A percentile compares a stretch with the other conserved stretches of the same genome.
These are phyloP conservation scores for Raffaelea ambrosiae DNA, from an alignment of 2,329 filamentous ascomycete genomes.

Conservation along the genomic window DNA sequence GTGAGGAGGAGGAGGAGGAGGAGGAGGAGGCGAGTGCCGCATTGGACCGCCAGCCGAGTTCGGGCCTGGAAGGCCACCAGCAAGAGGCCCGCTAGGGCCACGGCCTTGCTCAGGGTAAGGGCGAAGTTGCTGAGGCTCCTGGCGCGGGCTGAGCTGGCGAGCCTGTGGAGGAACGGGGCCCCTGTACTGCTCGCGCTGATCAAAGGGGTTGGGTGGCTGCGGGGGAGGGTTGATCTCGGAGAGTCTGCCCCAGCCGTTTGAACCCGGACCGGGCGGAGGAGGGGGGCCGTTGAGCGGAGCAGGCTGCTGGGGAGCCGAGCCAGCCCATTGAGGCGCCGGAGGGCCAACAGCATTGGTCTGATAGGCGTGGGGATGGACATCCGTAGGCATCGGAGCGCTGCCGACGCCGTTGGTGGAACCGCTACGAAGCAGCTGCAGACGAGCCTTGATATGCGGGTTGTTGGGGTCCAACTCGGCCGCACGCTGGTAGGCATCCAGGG, in stretches of 20 bases:
- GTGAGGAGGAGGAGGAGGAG: no score
- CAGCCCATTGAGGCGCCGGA: conserved; percentile 83
- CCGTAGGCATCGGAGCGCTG: conserved; percentile 80
- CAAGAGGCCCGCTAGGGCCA: conserved; percentile 12
- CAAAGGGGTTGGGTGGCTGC: conserved; percentile 73
- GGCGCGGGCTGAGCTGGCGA: conserved; percentile 68
- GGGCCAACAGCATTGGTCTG: conserved; percentile 78
- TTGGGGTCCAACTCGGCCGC: conserved; percentile 88
- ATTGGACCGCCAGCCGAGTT: conserved; percentile 36
- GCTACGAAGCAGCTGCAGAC: conserved; percentile 79
- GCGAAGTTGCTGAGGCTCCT: conserved; percentile 59
- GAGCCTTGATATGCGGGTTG: conserved; percentile 94
- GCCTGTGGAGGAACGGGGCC: conserved; percentile 47
- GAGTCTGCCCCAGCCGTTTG: conserved; percentile 54
- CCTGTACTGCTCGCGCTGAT: conserved; percentile 64
- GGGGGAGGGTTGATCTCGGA: conserved; percentile 72
- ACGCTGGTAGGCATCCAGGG: conserved; percentile 88
- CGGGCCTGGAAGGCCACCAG: conserved; percentile 51
- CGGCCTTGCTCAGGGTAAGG: conserved; percentile 62
- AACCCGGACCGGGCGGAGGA: conserved; percentile 47
- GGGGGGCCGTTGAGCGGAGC: conserved; percentile 40
- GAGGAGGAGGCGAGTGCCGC: conserved; percentile 46
- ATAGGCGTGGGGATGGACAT: conserved; percentile 92
- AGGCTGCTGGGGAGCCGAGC: conserved; percentile 46
- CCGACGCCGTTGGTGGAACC: conserved; percentile 66